A percentile compares a stretch with the other conserved stretches of the same genome.
phyloP scores from a whole-genome alignment of 2,329 filamentous ascomycete genomes.

The Paraphaeosphaeria sporulosa region DNA sequence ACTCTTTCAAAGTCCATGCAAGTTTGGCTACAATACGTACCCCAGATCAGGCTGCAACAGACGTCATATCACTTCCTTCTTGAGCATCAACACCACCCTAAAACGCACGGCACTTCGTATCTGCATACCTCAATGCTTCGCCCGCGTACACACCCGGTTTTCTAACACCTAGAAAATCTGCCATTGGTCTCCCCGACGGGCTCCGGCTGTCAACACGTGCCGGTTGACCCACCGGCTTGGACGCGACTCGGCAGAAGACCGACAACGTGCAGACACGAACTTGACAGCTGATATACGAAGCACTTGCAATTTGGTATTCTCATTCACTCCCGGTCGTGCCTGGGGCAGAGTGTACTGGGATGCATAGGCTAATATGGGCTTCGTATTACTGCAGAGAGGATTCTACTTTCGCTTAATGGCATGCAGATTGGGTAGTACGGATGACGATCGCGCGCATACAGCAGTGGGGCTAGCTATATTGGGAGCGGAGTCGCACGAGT shows the following conservation, averaged over 20 bases:
- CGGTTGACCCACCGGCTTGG: not conserved
- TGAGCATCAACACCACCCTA: not conserved
- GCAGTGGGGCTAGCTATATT: not conserved
- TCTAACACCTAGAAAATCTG: not conserved
- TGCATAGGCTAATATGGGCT: conserved; percentile 13
- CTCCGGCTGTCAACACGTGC: conserved; percentile 5
- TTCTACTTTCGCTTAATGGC: conserved; percentile 5
- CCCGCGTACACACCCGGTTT: not conserved
- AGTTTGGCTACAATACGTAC: not conserved
- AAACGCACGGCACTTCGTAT: conserved; percentile 15
- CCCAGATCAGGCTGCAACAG: not conserved
- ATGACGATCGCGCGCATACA: conserved; percentile 9
- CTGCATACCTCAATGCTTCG: conserved; percentile 3
- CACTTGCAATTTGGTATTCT: not conserved
- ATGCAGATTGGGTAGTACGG: not conserved
- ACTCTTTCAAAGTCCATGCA: not conserved
- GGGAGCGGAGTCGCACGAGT: conserved; percentile 2
- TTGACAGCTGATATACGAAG: not conserved
- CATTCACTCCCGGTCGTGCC: not conserved
- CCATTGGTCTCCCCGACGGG: not conserved
- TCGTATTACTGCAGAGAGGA: conserved; percentile 6
- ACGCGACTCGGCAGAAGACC: conserved; percentile 10
- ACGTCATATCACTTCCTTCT: conserved; percentile 21
- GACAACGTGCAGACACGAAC: conserved; percentile 1
- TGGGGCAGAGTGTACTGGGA: not conserved